Evolutionary conservation across 139 green algal genomes (phyloP).

Genomic region (Volvox africanus): DNA sequence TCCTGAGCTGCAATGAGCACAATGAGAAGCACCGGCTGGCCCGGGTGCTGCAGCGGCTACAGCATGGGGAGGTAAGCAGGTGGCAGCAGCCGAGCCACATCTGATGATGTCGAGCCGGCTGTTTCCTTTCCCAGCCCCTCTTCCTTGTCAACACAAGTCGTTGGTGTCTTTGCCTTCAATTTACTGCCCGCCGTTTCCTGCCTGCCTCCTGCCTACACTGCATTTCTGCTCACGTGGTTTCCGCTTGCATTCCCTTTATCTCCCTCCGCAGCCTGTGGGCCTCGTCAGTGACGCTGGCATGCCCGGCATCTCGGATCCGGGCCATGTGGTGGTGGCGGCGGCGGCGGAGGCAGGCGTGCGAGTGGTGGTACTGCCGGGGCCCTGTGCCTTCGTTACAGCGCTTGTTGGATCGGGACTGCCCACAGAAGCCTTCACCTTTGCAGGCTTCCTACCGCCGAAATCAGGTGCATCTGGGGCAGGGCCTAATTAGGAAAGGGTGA

Average conservation of each 20-base stretch:
- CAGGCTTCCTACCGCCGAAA: slow-evolving; percentile 90
- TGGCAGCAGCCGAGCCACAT: not conserved
- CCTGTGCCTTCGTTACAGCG: slow-evolving; percentile 82
- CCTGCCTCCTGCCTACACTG: not conserved
- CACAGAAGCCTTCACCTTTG: slow-evolving; percentile 80
- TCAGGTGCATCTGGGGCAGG: slow-evolving; percentile 8
- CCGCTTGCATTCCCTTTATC: not conserved
- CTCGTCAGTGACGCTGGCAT: slow-evolving; percentile 93
- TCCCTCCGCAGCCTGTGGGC: slow-evolving; percentile 70
- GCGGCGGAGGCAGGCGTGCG: slow-evolving; percentile 58
- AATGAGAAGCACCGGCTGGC: slow-evolving; percentile 81
- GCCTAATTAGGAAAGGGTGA: not conserved
- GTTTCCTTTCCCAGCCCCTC: no score
- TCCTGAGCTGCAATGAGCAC: slow-evolving; percentile 85
- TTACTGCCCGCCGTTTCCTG: no score
- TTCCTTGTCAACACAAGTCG: no score
- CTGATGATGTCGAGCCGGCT: no score
- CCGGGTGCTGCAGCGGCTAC: slow-evolving; percentile 71
- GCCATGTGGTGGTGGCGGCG: slow-evolving; percentile 71
- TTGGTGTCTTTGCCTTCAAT: no score
- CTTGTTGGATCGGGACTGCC: slow-evolving; percentile 85
- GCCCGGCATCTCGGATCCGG: slow-evolving; percentile 92
- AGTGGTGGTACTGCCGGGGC: slow-evolving; percentile 78
- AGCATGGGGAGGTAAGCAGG: slow-evolving; percentile 60
- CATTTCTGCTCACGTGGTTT: not conserved